Evolutionary conservation across 2,329 filamentous ascomycete species (phyloP).

Genomic region (Aspergillus novoparasiticus): DNA sequence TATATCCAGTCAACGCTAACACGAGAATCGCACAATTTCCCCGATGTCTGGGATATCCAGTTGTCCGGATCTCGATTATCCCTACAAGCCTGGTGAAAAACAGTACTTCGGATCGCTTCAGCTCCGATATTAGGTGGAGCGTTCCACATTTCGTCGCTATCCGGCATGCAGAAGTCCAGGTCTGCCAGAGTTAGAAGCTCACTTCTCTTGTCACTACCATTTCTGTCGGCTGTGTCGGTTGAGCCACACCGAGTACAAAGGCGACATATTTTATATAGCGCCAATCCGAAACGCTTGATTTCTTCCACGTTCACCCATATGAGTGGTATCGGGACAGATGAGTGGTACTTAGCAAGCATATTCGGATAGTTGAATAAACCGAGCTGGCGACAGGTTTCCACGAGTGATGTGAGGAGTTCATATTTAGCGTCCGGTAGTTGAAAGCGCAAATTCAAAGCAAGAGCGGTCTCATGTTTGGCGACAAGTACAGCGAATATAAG

Average conservation of each 20-base stretch:
- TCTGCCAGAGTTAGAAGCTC: constrained; percentile 23
- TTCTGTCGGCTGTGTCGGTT: background rate
- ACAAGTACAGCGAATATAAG: constrained; percentile 27
- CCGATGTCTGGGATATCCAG: constrained; percentile 21
- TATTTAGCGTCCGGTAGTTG: constrained; percentile 14
- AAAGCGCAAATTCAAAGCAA: constrained; percentile 15
- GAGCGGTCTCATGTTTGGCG: constrained; percentile 7
- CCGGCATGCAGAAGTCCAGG: constrained; percentile 26
- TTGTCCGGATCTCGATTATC: constrained; percentile 19
- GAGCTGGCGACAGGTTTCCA: constrained; percentile 24
- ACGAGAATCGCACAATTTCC: constrained; percentile 8
- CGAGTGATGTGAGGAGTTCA: constrained; percentile 24
- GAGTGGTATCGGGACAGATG: constrained; percentile 20
- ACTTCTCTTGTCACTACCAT: background rate
- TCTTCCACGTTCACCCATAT: constrained; percentile 29
- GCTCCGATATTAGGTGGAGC: background rate
- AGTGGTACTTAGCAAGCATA: constrained; percentile 23
- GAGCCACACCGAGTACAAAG: background rate
- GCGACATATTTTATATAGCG: constrained; percentile 29
- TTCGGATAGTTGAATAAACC: constrained; percentile 29
- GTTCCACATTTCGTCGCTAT: constrained; percentile 25
- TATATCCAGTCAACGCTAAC: constrained; percentile 21
- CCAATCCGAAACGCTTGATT: constrained; percentile 30
- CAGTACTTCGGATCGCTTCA: background rate
- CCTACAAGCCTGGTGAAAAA: background rate